Conservation (phyloP, 2,329 filamentous ascomycete genomes). For the Verticillium nubilum region DNA sequence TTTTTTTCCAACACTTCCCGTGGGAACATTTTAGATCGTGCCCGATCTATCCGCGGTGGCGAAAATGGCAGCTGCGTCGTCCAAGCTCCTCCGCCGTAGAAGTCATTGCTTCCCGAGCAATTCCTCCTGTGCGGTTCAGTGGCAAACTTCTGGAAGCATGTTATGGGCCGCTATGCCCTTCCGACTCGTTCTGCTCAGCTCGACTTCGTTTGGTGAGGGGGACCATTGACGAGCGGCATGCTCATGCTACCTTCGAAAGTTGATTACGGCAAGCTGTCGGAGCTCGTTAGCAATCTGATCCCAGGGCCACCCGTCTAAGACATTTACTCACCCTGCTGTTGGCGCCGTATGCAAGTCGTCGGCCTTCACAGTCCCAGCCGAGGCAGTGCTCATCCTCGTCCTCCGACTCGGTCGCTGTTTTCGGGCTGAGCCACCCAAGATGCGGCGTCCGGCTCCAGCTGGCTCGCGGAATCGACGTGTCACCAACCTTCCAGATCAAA, state of each 20-base stretch:
- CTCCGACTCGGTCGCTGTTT: conserved; percentile 43
- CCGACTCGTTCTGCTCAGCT: neutral
- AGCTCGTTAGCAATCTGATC: neutral
- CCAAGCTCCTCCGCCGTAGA: neutral
- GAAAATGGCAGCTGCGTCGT: neutral
- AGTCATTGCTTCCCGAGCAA: neutral
- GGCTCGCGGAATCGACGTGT: conserved; percentile 51
- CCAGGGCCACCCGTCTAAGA: neutral
- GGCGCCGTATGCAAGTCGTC: conserved; percentile 58
- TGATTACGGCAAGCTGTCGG: conserved; percentile 44
- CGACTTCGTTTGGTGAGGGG: neutral
- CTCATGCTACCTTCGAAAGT: conserved; percentile 35
- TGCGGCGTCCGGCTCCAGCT: conserved; percentile 53
- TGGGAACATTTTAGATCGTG: neutral
- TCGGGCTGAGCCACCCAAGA: conserved; percentile 54
- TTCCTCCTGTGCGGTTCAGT: neutral
- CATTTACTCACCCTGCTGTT: conserved; percentile 51
- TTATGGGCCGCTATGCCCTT: neutral
- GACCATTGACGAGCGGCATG: neutral
- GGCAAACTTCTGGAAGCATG: neutral
- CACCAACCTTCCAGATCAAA: conserved; percentile 61
- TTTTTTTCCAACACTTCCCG: neutral
- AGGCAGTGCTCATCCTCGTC: conserved; percentile 58
- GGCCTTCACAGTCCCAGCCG: conserved; percentile 56
- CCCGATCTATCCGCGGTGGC: neutral